phyloP scores from a whole-genome alignment of 129 eudicot genomes.

The Deinandra increscens region DNA sequence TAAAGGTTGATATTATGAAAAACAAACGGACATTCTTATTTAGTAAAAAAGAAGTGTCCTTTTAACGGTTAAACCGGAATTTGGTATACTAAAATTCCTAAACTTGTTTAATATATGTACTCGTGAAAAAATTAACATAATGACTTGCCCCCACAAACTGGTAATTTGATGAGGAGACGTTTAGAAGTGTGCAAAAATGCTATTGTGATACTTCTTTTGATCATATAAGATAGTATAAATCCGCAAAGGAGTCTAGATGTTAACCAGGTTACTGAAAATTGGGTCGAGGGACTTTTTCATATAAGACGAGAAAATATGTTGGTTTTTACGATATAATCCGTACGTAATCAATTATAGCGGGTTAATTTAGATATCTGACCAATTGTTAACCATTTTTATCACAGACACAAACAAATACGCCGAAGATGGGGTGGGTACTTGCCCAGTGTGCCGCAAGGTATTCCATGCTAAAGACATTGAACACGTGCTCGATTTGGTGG shows the following conservation, averaged over 20 bases:
- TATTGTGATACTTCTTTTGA: no score
- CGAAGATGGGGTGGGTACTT: constrained; percentile 51
- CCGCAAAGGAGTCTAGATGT: not conserved
- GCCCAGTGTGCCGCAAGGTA: constrained; percentile 85
- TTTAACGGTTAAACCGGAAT: not conserved
- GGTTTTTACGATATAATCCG: no score
- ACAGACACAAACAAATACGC: constrained; percentile 31
- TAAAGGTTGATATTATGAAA: not conserved
- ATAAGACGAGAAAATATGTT: no score
- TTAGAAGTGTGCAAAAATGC: no score
- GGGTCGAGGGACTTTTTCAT: no score
- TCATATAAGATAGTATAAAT: no score
- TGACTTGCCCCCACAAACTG: not conserved
- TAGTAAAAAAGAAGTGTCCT: not conserved
- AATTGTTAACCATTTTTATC: not conserved
- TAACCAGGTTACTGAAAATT: no score
- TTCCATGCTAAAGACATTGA: constrained; percentile 80
- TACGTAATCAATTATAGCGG: no score
- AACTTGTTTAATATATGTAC: not conserved
- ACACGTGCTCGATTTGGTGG: constrained; percentile 77
- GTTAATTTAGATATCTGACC: not conserved
- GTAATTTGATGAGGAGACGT: not conserved
- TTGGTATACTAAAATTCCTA: not conserved
- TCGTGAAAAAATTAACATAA: not conserved
- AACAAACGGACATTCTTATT: not conserved